Evolutionary conservation across 2,329 filamentous ascomycete genomes (phyloP), one percentile per base, ranked within the genome.

Genomic region (Botrytis tulipae): DNA sequence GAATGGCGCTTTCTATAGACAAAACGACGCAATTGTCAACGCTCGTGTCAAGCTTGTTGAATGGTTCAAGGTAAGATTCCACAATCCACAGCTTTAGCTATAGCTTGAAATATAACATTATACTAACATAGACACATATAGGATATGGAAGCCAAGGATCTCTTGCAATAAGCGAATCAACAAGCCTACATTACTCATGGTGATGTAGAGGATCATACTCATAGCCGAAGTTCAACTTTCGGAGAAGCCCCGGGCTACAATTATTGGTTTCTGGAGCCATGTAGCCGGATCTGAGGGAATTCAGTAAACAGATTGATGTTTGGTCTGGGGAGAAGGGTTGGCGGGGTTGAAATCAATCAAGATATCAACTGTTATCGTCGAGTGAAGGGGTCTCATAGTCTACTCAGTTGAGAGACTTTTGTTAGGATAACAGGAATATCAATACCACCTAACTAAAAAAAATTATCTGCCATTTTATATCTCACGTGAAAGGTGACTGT

Each of bases 201-300:
- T 22, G 5, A 29, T 54, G 1, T 67, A 4, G 10, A 18, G 1
- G 20, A n/a, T 18, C 8, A 12, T 1, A 16, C 10, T n/a, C 8
- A n/a, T 1, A 22, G 18, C 3, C 12, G 7, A 7, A 25, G 8
- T 0, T 6, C 1, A 32, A 14, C n/a, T 14, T 22, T 25, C 16
- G 4, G 4, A 2, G 3, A 54, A 3, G 25, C 3, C 22, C 5
- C 4, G 16, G 9, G 14, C 2, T 57, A 68, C 10, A 0, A 25
- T 25, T 1, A 22, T 1, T 68, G 48, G 66, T n/a, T 57, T 57
- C 25, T 32, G 1, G 2, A 6, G 4, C 0, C 18, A n/a, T 25
- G 20, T 6, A 18, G n/a, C 5, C 5, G n/a, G 29, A 3, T 42
- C 10, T 14, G 16, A 10, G 25, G 35, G 4, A 16, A 42, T 8